Conservation (phyloP, 495 filamentous ascomycete species). For the Aspergillus diversus region DNA sequence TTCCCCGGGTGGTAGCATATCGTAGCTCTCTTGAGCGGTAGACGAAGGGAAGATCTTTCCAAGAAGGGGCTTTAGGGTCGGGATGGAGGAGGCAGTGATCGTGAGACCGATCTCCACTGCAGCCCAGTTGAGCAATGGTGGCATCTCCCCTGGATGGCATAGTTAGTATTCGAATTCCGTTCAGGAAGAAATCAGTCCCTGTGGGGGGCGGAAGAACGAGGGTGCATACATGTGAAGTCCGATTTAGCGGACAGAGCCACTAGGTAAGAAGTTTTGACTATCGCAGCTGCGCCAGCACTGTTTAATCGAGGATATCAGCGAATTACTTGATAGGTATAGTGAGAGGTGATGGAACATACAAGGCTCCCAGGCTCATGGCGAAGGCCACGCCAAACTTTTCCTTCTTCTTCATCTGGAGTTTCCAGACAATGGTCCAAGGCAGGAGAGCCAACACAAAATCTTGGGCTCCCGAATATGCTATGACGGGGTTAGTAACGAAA, state of each 20-base stretch:
- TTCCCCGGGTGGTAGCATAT: conserved; percentile 7
- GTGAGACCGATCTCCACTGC: conserved; percentile 31
- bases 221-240: conserved; percentile 31
- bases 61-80: conserved; percentile 22
- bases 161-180: conserved; percentile 8
- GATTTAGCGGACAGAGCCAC: conserved; percentile 21
- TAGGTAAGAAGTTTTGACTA: conserved; percentile 32
- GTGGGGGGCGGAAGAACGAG: neutral
- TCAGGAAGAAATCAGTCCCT: too few species aligned
- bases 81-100: conserved; percentile 32
- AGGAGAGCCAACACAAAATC: conserved; percentile 33
- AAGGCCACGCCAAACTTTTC: conserved; percentile 31
- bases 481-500: neutral
- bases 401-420: conserved; percentile 30
- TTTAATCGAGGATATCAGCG: neutral
- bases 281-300: conserved; percentile 28
- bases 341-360: conserved; percentile 18
- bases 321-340: neutral
- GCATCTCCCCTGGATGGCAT: conserved; percentile 16
- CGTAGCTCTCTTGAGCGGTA: conserved; percentile 14
- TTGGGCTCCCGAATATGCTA: conserved; percentile 32
- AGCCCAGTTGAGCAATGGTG: conserved; percentile 27
- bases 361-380: conserved; percentile 34
- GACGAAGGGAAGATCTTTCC: conserved; percentile 1
- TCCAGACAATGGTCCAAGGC: conserved; percentile 31